Base-by-base conservation (phyloP, 2,329 filamentous ascomycete genomes). In the Endocalyx cinctus region DNA sequence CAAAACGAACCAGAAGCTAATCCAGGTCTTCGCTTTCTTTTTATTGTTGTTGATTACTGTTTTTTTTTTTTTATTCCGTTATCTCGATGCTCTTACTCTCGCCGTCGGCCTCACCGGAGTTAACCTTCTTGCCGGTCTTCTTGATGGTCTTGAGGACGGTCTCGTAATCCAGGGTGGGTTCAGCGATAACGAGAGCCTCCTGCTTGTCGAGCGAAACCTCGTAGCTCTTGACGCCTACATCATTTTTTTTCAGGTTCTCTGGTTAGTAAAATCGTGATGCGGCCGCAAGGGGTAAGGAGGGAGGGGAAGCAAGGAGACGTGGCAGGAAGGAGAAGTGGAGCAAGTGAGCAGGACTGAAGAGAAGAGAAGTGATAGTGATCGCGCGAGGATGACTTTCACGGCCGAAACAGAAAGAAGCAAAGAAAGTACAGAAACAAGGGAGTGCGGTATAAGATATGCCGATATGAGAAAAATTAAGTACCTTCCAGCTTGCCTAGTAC, bases 121-220 rank as follows among this genome's bases (percentile, higher is more conserved):
- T 94, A 58, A 96, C 81, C 55, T 83, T 84, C 78, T 96, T 96
- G 55, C 89, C 89, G 10, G 89, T 95, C 79, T 95, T 95, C 74
- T 84, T 81, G 62, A 96, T 95, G 60, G 86, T 94, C 58, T 76
- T 73, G 41, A 94, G 78, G 38, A 95, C 86, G 30, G 79, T 86
- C 46, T 87, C 79, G 69, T 90, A 95, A 38, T 76, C 70, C 43
- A 94, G 72, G 35, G 64, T 69, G 4, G 78, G 70, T 46, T 81
- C 76, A 44, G 88, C 79, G 48, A 83, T 69, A 48, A 97, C 77
- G 47, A 79, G 79, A 45, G 87, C 90, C 42, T 77, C 87, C 62
- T 97, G 88, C 47, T 72, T 80, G 44, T 94, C 86, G 55, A 97
- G 86, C 36, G 79, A 87, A 45, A 96, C 87, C 35, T 89, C 80